Base-by-base conservation (phyloP, 2,329 filamentous ascomycete species). In the Aspergillus terreus region DNA sequence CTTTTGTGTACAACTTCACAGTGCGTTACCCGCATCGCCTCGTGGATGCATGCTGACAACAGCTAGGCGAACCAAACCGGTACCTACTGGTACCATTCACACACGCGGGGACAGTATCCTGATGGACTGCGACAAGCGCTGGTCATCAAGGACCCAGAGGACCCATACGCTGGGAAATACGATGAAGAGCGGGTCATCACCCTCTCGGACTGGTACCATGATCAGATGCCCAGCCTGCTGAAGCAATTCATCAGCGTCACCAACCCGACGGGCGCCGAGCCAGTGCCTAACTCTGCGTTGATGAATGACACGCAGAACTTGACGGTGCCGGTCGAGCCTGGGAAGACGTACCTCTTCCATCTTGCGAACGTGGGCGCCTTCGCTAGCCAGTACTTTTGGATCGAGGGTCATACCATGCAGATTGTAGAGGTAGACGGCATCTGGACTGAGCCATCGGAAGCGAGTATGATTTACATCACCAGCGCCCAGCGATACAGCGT, bases 321-420 rank as follows among this genome's bases (percentile, higher is more conserved):
- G 4, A 80, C 70, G 1, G 63, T 90, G 6, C 53, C 75, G 0
- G 79, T 91, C 7, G 62, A 85, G 56, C 81, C 87, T 0, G 80
- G 82, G 1, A 88, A 82, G 56, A 91, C 85, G 0, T 92, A 92
- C 53, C 72, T 90, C n/a, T 77, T 92, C 61, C 84, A 85, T 25
- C 72, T 91, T 58, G 77, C 89, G 63, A 92, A 91, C 60, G 84
- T 90, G 12, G 87, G 84, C 14, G 87, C 87, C 9, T 91, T 92
- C 68, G 76, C 75, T 1, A 71, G 68, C 19, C 78, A 80, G 56
- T 77, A 77, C 52, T 70, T 81, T 52, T 76, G 70, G 45, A 74
- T 79, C 42, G 75, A 78, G 54, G 72, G 67, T 40, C 76, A 79
- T 50, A 85, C 80, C 30, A 82, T 90, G 71, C 80, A 76, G 25